A percentile compares a stretch with the other conserved stretches of the same genome.
Evolutionary conservation across 306 rosid genomes (phyloP).

Genomic region (Cucumis sativus): Cucumber_9930_V3 NC_026655.2:1289001-1289500

Average conservation of each 20-base stretch:
- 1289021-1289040: neutral
- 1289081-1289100: neutral
- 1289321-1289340: neutral
- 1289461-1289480: slow-evolving; percentile 32
- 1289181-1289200: slow-evolving; percentile 33
- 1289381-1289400: slow-evolving; percentile 98
- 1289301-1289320: neutral
- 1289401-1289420: slow-evolving; percentile 90
- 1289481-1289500: slow-evolving; percentile 29
- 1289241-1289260: neutral
- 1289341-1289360: slow-evolving; percentile 38
- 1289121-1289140: slow-evolving; percentile 91
- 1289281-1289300: neutral
- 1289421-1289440: slow-evolving; percentile 54
- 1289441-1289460: slow-evolving; percentile 34
- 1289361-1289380: slow-evolving; percentile 96
- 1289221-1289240: neutral
- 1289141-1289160: slow-evolving; percentile 88
- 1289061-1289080: neutral
- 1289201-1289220: neutral
- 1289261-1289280: neutral
- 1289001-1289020: neutral
- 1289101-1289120: slow-evolving; percentile 40
- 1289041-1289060: neutral
- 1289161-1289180: slow-evolving; percentile 89